Conservation (phyloP, 371 early-diverging fungal species). For the Funneliformis caledonium region DNA sequence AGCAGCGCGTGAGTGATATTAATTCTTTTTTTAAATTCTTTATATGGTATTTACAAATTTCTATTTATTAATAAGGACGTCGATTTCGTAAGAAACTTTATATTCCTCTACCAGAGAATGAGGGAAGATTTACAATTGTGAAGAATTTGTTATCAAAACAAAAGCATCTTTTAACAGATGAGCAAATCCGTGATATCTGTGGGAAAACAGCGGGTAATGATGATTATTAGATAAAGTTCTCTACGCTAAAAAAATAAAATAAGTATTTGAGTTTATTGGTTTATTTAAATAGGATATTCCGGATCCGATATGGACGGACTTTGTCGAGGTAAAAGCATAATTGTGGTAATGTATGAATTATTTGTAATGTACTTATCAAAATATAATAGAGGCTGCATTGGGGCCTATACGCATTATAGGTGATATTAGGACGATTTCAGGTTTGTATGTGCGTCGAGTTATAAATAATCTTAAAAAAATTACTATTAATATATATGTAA, state of each 20-base stretch:
- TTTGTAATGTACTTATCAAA: neutral
- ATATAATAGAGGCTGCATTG: conserved; percentile 57
- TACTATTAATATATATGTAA: neutral
- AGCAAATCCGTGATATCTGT: conserved; percentile 66
- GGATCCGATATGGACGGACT: conserved; percentile 95
- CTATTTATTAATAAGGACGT: conserved; percentile 43
- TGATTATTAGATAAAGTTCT: conserved; percentile 9
- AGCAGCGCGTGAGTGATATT: conserved; percentile 67
- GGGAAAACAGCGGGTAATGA: conserved; percentile 52
- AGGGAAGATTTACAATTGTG: conserved; percentile 73
- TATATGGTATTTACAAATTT: neutral
- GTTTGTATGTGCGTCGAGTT: conserved; percentile 1
- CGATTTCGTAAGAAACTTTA: conserved; percentile 71
- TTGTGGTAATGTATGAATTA: neutral
- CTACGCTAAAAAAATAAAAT: conserved; percentile 19
- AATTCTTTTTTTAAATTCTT: neutral
- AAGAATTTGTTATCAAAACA: conserved; percentile 62
- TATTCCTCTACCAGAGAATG: conserved; percentile 85
- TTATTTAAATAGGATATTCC: conserved; percentile 62
- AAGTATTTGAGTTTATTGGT: neutral
- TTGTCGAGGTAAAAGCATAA: conserved; percentile 63
- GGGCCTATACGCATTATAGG: conserved; percentile 75
- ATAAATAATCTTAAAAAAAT: neutral
- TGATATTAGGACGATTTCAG: conserved; percentile 53
- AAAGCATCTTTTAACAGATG: conserved; percentile 58